Evolutionary conservation across 148 eudicot species (phyloP).

Genomic region (Polygonum maritimum): DNA sequence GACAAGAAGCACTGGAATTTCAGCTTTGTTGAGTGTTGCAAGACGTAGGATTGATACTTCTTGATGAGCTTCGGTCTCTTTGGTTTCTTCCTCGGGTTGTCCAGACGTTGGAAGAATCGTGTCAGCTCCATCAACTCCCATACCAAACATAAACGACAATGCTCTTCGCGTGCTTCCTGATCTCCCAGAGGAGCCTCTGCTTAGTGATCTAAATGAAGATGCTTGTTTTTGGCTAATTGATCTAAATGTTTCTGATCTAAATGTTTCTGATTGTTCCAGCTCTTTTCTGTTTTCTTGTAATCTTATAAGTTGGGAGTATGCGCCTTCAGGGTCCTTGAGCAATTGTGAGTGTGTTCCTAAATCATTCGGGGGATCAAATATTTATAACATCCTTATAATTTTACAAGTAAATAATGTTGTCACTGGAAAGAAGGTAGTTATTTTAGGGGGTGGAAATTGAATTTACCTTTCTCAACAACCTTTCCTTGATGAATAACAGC

Average conservation of each 20-base stretch:
- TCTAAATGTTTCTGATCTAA: constrained; percentile 18
- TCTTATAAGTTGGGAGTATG: constrained; percentile 68
- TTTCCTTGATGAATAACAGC: constrained; percentile 74
- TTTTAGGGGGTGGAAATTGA: background rate
- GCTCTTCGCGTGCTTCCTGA: constrained; percentile 30
- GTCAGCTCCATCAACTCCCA: constrained; percentile 17
- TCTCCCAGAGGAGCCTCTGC: constrained; percentile 40
- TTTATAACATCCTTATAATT: background rate
- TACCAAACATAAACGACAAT: constrained; percentile 26
- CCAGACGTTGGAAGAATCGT: background rate
- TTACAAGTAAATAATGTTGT: no score
- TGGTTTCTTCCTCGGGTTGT: background rate
- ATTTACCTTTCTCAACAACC: constrained; percentile 55
- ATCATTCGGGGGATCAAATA: background rate
- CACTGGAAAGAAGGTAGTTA: background rate
- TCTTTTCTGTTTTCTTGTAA: constrained; percentile 50
- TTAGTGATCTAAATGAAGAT: constrained; percentile 40
- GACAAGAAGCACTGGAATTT: constrained; percentile 20
- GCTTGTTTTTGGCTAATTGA: constrained; percentile 15
- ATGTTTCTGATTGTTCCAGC: constrained; percentile 3
- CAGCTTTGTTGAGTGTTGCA: constrained; percentile 26
- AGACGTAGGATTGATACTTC: constrained; percentile 21
- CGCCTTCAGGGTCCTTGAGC: constrained; percentile 66
- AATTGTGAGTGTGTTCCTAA: constrained; percentile 58
- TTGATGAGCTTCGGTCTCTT: background rate